Evolutionary conservation across 2,329 filamentous ascomycete species (phyloP).

Genomic region (Pseudocercospora vitis): DNA sequence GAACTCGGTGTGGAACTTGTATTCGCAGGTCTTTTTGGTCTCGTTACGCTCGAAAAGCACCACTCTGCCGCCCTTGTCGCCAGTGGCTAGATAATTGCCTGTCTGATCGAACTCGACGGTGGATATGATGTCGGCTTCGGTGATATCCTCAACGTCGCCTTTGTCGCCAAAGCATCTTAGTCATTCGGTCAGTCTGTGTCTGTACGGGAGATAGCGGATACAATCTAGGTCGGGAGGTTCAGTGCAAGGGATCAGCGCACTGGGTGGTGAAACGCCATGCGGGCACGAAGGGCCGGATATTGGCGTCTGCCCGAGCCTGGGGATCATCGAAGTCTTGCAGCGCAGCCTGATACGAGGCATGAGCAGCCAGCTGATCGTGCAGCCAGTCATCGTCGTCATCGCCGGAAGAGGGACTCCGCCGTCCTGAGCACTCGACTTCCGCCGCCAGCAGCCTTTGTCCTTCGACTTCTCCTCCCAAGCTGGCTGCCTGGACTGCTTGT

Average conservation of each 20-base stretch:
- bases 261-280: slow-evolving; percentile 27
- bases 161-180: slow-evolving; percentile 94
- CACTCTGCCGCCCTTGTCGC: slow-evolving; percentile 82
- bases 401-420: slow-evolving; percentile 5
- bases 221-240: neutral
- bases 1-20: slow-evolving; percentile 99
- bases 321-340: slow-evolving; percentile 16
- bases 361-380: neutral
- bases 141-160: slow-evolving; percentile 98
- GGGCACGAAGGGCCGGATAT: neutral
- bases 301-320: slow-evolving; percentile 14
- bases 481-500: neutral
- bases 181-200: slow-evolving; percentile 28
- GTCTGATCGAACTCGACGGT: slow-evolving; percentile 90
- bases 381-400: slow-evolving; percentile 4
- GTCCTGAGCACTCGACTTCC: slow-evolving; percentile 3
- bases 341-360: neutral
- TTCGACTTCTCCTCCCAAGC: slow-evolving; percentile 9
- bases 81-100: slow-evolving; percentile 85
- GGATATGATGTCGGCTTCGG: slow-evolving; percentile 92
- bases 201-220: neutral
- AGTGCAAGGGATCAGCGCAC: slow-evolving; percentile 20
- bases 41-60: slow-evolving; percentile 92
- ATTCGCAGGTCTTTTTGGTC: slow-evolving; percentile 99
- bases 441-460: slow-evolving; percentile 6